phyloP scores from a whole-genome alignment of 129 eudicot genomes.

The Ambrosia artemisiifolia region DNA sequence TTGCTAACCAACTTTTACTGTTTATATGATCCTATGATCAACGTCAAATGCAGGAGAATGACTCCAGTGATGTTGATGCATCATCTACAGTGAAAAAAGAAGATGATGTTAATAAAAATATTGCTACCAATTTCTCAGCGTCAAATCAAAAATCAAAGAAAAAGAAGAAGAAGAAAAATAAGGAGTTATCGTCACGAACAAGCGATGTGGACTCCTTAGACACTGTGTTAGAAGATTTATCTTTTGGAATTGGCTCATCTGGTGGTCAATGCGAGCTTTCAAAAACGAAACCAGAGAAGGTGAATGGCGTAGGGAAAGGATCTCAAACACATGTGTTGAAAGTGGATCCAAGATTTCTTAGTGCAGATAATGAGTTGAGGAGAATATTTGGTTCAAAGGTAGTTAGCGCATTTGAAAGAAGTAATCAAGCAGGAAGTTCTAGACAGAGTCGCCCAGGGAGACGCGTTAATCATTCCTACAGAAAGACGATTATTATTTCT shows the following conservation, averaged over 20 bases:
- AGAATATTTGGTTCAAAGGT: conserved; percentile 94
- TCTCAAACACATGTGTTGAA: conserved; percentile 41
- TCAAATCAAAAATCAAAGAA: conserved; percentile 64
- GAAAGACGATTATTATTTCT: conserved; percentile 62
- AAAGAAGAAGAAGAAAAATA: conserved; percentile 57
- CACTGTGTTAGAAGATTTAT: conserved; percentile 37
- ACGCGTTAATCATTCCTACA: conserved; percentile 56
- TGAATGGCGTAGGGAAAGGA: conserved; percentile 25
- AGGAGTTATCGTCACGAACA: conserved; percentile 28
- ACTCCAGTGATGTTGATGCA: conserved; percentile 31
- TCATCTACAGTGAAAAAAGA: conserved; percentile 21
- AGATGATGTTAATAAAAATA: conserved; percentile 19
- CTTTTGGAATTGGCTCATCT: conserved; percentile 50
- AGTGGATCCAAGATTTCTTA: conserved; percentile 76
- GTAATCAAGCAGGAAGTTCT: conserved; percentile 63
- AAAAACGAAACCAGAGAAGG: conserved; percentile 28
- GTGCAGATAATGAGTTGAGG: conserved; percentile 84
- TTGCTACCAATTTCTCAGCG: conserved; percentile 10
- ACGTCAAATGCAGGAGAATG: conserved; percentile 42
- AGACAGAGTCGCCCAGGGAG: conserved; percentile 71
- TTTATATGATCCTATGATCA: neutral
- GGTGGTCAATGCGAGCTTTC: conserved; percentile 17
- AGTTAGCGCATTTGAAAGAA: conserved; percentile 67
- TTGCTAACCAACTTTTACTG: neutral
- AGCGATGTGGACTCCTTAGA: conserved; percentile 24